A percentile compares a stretch with the other conserved stretches of the same genome.
phyloP scores from a whole-genome alignment of 2,329 filamentous ascomycete species.

The Raffaelea ambrosiae region DNA sequence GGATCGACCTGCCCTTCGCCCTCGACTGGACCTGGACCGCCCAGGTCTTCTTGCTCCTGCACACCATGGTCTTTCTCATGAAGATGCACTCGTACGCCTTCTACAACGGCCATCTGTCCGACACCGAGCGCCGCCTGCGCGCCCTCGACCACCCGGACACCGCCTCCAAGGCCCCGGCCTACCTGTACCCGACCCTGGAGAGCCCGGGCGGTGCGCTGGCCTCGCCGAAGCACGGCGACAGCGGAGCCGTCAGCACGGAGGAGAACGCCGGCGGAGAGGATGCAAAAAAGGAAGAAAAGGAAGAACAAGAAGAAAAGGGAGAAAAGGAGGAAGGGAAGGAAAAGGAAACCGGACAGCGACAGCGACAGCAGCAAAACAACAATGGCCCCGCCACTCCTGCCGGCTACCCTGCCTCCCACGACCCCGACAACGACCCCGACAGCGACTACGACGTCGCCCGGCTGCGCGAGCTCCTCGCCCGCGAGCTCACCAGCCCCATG shows the following conservation, averaged over 20 bases:
- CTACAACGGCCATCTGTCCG: slow-evolving; percentile 91
- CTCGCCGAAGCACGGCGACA: slow-evolving; percentile 11
- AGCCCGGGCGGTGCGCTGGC: slow-evolving; percentile 36
- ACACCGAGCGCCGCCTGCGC: slow-evolving; percentile 72
- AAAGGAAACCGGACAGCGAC: no score
- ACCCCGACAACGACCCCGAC: slow-evolving; percentile 3
- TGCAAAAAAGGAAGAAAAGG: not conserved
- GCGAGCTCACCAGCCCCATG: slow-evolving; percentile 83
- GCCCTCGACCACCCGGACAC: slow-evolving; percentile 71
- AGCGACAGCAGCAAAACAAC: no score
- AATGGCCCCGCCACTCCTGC: no score
- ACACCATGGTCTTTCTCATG: slow-evolving; percentile 89
- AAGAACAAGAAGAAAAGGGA: no score
- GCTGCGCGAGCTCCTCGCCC: slow-evolving; percentile 78
- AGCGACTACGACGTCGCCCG: slow-evolving; percentile 48
- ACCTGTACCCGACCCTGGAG: slow-evolving; percentile 63
- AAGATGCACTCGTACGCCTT: slow-evolving; percentile 99
- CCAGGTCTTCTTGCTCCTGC: slow-evolving; percentile 88
- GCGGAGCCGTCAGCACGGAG: not conserved
- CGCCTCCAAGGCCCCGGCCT: slow-evolving; percentile 59
- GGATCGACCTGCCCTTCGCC: slow-evolving; percentile 78
- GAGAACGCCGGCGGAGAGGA: not conserved
- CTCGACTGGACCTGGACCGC: slow-evolving; percentile 94
- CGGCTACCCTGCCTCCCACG: not conserved
- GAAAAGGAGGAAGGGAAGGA: no score